phyloP scores from a whole-genome alignment of 257 asterid species.

The Solanum etuberosum region DNA sequence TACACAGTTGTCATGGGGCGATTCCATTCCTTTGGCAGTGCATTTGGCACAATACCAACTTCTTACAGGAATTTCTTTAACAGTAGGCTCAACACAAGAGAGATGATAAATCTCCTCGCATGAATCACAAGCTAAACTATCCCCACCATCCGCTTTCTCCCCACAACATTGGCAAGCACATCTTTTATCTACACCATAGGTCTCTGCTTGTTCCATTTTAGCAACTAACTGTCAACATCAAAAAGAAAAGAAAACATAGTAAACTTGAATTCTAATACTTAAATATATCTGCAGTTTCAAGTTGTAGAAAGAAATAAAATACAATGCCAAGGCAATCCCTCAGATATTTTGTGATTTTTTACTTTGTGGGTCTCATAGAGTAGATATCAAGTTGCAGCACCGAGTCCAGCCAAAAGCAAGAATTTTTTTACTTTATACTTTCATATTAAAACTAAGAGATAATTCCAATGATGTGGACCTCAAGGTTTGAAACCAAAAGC shows the following conservation, averaged over 20 bases:
- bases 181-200: conserved; percentile 16
- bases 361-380: neutral
- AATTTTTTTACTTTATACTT: neutral
- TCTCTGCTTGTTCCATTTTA: conserved; percentile 35
- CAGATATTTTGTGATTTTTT: neutral
- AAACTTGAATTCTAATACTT: neutral
- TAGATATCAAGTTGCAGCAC: neutral
- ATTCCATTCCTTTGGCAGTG: conserved; percentile 44
- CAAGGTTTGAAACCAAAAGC: neutral
- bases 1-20: conserved; percentile 64
- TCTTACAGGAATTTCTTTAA: conserved; percentile 51
- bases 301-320: neutral
- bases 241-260: neutral
- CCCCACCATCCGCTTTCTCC: conserved; percentile 54
- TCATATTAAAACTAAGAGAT: neutral
- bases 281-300: neutral
- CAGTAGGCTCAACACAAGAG: conserved; percentile 59
- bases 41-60: conserved; percentile 81
- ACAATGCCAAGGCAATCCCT: neutral
- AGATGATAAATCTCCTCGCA: conserved; percentile 81
- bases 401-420: neutral
- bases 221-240: neutral
- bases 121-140: conserved; percentile 71
- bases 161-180: conserved; percentile 55
- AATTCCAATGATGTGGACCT: neutral